Base-by-base conservation (phyloP, 352 stramenopile genomes). In the Phytophthora cajani region DNA sequence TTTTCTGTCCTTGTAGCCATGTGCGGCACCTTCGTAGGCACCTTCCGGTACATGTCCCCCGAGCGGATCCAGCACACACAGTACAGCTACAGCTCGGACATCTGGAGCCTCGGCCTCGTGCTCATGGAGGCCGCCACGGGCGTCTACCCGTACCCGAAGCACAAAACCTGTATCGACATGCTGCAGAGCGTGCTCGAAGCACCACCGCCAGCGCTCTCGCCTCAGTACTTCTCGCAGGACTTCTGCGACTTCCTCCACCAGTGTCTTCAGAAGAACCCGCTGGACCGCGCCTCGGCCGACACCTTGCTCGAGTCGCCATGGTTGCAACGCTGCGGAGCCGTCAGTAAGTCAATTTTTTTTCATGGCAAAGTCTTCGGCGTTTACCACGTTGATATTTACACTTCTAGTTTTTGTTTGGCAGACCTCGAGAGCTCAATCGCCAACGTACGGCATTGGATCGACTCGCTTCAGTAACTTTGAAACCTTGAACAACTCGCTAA, bases 11-110 rank as follows among this genome's bases (percentile, higher is more conserved):
- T 74, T 62, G 12, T 83, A 86, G 88, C 97, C 42, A 97, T 98
- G 75, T 97, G 91, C 65, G 88, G 83, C 53, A 99, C 97, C n/a
- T 99, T 97, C 70, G 90, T 98, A 21, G 94, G 94, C 27, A 98
- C 93, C 50, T 97, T 97, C 38, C 93, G 95, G 46, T 98, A 98
- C 75, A 98, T 98, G 83, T 94, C 87, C 7, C 93, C 93, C 5
- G 94, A 98, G 75, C 89, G 97, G 47, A 96, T 95, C 71, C 82
- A 97, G 69, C 81, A 90, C 64, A 78, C 87, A 52, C 80, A 89
- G 19, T 98, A 98, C 81, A 87, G 87, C 67, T 95, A 94, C 77
- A 91, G 83, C 51, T 96, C 84, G 46, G 95, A 98, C 72, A 92
- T 98, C 53, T 98, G 95, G 93, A 96, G 90, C 71, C 88, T 98